These are phyloP conservation scores for Cystobasidium sp. DNA, from an alignment of 1,284 basidiomycete genomes.

Conservation along the genomic window DNA sequence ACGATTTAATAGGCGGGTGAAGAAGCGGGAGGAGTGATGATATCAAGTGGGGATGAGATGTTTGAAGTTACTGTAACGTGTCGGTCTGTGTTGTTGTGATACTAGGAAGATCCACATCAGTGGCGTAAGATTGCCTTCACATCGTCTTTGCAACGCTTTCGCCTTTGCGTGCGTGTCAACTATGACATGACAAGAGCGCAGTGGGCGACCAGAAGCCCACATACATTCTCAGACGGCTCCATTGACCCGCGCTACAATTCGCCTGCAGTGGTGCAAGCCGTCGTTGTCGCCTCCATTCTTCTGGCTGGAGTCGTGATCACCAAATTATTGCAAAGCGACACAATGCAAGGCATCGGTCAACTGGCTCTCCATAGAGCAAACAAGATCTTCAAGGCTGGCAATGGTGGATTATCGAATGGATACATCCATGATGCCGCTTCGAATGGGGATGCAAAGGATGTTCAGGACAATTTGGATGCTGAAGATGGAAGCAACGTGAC, in stretches of 20 bases:
- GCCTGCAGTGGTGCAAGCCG: constrained; percentile 6
- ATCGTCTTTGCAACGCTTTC: too few species aligned
- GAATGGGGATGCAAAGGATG: not conserved
- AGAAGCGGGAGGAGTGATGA: constrained; percentile 4
- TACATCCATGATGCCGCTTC: not conserved
- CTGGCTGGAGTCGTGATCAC: not conserved
- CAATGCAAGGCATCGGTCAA: constrained; percentile 37
- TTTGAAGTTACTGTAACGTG: not conserved
- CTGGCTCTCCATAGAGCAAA: constrained; percentile 14
- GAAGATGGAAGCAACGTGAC: constrained; percentile 19
- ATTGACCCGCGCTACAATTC: not conserved
- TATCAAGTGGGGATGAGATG: not conserved
- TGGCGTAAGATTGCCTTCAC: not conserved
- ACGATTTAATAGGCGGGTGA: not conserved
- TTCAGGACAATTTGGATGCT: not conserved
- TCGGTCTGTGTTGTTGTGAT: not conserved
- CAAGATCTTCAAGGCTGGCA: constrained; percentile 7
- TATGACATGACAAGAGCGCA: constrained; percentile 15
- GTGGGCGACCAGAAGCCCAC: constrained; percentile 10
- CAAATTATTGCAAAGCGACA: constrained; percentile 6
- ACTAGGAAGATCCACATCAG: too few species aligned
- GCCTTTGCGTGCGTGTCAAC: not conserved
- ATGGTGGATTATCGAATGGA: not conserved
- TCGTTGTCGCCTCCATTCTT: not conserved
- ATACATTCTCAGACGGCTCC: constrained; percentile 3